Evolutionary conservation across 1,139 yeast species (phyloP).

Genomic region (Scheffersomyces quercinus): DNA sequence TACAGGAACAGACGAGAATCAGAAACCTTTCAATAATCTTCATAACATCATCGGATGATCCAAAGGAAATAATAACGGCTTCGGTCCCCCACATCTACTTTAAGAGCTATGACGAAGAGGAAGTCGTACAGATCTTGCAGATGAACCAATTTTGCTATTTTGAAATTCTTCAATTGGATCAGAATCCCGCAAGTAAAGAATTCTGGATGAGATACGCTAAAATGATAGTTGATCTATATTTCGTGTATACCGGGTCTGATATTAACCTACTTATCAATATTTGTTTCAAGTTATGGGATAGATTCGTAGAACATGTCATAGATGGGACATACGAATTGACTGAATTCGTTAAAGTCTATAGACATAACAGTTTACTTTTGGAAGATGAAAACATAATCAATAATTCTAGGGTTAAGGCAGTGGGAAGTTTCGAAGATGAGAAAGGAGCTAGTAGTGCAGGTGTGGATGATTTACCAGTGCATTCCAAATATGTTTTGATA

Average conservation of each 20-base stretch:
- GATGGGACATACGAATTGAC: constrained; percentile 28
- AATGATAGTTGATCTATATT: constrained; percentile 52
- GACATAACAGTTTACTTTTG: constrained; percentile 43
- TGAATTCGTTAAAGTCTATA: constrained; percentile 50
- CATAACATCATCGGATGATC: constrained; percentile 44
- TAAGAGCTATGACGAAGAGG: constrained; percentile 42
- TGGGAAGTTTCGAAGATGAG: constrained; percentile 26
- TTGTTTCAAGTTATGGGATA: constrained; percentile 50
- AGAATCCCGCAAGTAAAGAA: constrained; percentile 17
- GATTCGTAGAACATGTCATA: constrained; percentile 44
- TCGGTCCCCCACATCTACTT: constrained; percentile 53
- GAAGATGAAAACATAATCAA: constrained; percentile 40
- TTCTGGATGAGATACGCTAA: constrained; percentile 54
- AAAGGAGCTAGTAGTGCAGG: constrained; percentile 10
- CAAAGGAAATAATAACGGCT: constrained; percentile 46
- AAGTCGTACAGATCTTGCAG: constrained; percentile 40
- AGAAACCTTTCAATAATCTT: constrained; percentile 33
- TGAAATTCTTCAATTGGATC: constrained; percentile 12
- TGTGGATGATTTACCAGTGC: constrained; percentile 47
- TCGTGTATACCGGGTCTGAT: constrained; percentile 56
- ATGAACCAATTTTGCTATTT: constrained; percentile 27
- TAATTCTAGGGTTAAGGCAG: constrained; percentile 26
- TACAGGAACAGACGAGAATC: constrained; percentile 43
- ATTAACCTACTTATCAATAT: constrained; percentile 44
- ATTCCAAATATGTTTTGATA: constrained; percentile 61